Evolutionary conservation across 495 filamentous ascomycete species (phyloP), one percentile per base, ranked within the genome.

Genomic region (Evernia prunastri): DNA sequence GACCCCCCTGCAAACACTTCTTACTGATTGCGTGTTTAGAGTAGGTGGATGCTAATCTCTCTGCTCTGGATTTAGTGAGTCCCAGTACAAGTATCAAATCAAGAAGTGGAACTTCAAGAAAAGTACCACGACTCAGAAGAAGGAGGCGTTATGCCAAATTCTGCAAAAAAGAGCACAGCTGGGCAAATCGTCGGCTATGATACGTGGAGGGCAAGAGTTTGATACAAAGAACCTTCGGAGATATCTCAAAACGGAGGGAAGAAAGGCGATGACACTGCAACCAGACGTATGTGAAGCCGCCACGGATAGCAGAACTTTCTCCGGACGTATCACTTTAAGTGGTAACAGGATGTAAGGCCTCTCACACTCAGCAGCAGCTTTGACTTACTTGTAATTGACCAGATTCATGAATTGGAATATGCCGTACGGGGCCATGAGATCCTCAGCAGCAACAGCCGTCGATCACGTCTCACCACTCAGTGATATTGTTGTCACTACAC

Each of bases 71-170:
- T 27, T 12, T 45, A 79, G 77, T 60, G 69, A 70, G 59, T 63
- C 59, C 56, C 74, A 80, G 45, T 80, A 79, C 58, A 76, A 75
- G 64, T 69, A 75, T 59, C 70, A 72, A n/a, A 73, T 80, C 68
- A 73, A 67, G 59, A 75, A 78, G 66, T 79, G 76, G 78, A 70
- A 72, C 3, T 69, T 76, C 63, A 74, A 70, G 66, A 77, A 75
- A 39, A 73, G 64, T 47, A 65, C 68, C n/a, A 45, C 68, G 3
- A 67, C 69, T 3, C 54, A 67, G 56, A 69, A 72, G 65, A 75
- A 73, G 64, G 66, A 43, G 17, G 51, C 11, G 15, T 61, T 74
- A 12, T 71, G 29, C 40, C 51, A 47, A 29, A 13, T 58, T 23
- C 35, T 70, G n/a, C 45, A 70, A 49, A 66, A 8, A 4, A 65